Evolutionary conservation across 2,329 filamentous ascomycete species (phyloP).

Genomic region (Penicillium sp.): DNA sequence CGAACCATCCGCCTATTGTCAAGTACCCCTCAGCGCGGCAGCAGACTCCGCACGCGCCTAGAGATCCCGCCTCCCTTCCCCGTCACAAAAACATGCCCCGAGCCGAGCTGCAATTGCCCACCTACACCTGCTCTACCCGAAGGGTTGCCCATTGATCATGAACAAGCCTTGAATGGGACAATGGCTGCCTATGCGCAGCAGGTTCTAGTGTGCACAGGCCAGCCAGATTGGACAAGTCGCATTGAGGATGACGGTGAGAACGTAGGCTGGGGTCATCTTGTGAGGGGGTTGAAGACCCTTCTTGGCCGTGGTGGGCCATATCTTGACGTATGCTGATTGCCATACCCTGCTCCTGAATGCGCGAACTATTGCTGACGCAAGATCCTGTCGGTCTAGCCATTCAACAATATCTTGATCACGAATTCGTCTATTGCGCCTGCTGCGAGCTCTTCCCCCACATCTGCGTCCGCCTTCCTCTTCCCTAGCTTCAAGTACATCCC

Average conservation of each 20-base stretch:
- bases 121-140: conserved; percentile 65
- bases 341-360: neutral
- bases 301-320: conserved; percentile 63
- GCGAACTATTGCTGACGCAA: conserved; percentile 1
- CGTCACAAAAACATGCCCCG: conserved; percentile 60
- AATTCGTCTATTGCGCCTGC: conserved; percentile 69
- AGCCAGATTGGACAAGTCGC: conserved; percentile 72
- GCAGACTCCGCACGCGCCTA: conserved; percentile 28
- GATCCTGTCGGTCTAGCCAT: conserved; percentile 57
- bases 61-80: conserved; percentile 46
- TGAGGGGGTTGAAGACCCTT: conserved; percentile 66
- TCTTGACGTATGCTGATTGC: conserved; percentile 51
- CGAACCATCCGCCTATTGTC: conserved; percentile 22
- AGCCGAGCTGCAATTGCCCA: conserved; percentile 72
- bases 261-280: conserved; percentile 45
- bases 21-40: conserved; percentile 18
- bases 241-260: conserved; percentile 73
- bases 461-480: conserved; percentile 66
- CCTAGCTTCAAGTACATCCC: conserved; percentile 80
- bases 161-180: conserved; percentile 66
- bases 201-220: conserved; percentile 76
- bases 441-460: conserved; percentile 16
- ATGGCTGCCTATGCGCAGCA: conserved; percentile 78
- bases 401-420: conserved; percentile 72
- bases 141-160: conserved; percentile 70